Percentiles rank a stretch among this genome's conserved stretches.
These are phyloP conservation scores for Coniochaeta sp. DNA, from an alignment of 2,329 filamentous ascomycete species.

Conservation along the genomic window DNA sequence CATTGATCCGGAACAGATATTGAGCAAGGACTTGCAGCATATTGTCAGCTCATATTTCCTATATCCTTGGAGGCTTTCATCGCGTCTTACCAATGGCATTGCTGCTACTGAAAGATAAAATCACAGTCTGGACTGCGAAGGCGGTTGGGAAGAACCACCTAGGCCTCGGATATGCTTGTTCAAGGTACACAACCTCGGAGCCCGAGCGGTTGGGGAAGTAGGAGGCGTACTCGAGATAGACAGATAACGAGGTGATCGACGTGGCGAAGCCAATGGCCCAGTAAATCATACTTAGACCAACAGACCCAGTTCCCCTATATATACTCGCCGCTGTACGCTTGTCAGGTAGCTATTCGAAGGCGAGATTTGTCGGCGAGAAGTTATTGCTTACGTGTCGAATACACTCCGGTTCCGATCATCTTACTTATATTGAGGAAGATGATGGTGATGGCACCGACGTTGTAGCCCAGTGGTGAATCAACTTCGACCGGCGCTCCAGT, in stretches of 20 bases:
- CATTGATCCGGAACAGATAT: slow-evolving; percentile 54
- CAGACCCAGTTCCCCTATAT: slow-evolving; percentile 51
- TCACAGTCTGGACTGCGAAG: slow-evolving; percentile 56
- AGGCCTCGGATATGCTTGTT: slow-evolving; percentile 59
- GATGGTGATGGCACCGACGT: slow-evolving; percentile 47
- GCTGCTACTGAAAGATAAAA: slow-evolving; percentile 58
- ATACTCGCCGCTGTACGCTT: slow-evolving; percentile 42
- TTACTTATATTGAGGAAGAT: slow-evolving; percentile 53
- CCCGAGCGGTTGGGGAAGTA: slow-evolving; percentile 63
- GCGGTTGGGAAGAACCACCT: slow-evolving; percentile 56
- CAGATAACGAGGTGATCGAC: slow-evolving; percentile 43
- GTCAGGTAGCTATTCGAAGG: not conserved
- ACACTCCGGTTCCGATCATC: slow-evolving; percentile 58
- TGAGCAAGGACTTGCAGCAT: slow-evolving; percentile 42
- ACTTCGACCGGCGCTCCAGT: slow-evolving; percentile 54
- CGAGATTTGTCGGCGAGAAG: not conserved
- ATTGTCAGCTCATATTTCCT: not conserved
- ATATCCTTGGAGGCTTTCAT: not conserved
- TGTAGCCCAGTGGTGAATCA: slow-evolving; percentile 52
- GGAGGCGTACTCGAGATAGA: slow-evolving; percentile 57
- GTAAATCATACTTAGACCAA: slow-evolving; percentile 56
- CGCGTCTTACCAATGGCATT: slow-evolving; percentile 45
- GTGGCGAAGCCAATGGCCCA: slow-evolving; percentile 58
- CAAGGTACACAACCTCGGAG: slow-evolving; percentile 60
- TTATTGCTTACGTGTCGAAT: slow-evolving; percentile 48